Evolutionary conservation across 345 rosid species (phyloP), one percentile per base, ranked within the genome.

Genomic region (Firmiana major): DNA sequence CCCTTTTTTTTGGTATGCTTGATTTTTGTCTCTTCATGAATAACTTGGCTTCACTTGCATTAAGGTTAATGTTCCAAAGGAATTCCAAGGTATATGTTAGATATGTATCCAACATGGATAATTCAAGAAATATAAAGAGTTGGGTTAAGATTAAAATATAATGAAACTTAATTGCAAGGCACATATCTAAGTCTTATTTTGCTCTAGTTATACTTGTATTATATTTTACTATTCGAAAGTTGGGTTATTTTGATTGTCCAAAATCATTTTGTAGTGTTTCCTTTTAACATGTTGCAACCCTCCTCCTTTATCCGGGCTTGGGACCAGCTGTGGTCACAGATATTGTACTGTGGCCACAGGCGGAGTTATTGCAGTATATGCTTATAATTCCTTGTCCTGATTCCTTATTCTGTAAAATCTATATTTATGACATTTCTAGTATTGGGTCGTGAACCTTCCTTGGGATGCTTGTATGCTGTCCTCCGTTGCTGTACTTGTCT

Each of bases 261-360:
- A 60, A 68, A 28, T 60, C 53, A 19, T 53, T 74, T 59, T 21
- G 9, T 40, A 53, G 24, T 17, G 22, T 78, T 38, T 76, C 28
- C 0, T 38, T 77, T 36, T 1, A 51, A 77, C n/a, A 42, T 54
- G 42, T 49, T 75, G 71, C 77, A 75, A 75, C 84, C 81, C 84
- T 75, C 79, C 79, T 78, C 79, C 79, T 76, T 66, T 71, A 9
- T 75, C 77, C 54, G 77, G 82, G 85, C 85, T 79, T 82, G 85
- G 85, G 80, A 82, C 82, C 57, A 74, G 78, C 84, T 75, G 82
- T 63, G 82, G 40, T 28, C 67, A n/a, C 65, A 46, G 28, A 54
- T 73, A 15, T 76, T 65, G 42, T 76, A 46, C 21, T 75, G 49
- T 45, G 24, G 72, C 48, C 75, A 82, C 80, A 79, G 80, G 82